phyloP scores from a whole-genome alignment of 805 yeast genomes.

The Wickerhamomyces silvicola region DNA sequence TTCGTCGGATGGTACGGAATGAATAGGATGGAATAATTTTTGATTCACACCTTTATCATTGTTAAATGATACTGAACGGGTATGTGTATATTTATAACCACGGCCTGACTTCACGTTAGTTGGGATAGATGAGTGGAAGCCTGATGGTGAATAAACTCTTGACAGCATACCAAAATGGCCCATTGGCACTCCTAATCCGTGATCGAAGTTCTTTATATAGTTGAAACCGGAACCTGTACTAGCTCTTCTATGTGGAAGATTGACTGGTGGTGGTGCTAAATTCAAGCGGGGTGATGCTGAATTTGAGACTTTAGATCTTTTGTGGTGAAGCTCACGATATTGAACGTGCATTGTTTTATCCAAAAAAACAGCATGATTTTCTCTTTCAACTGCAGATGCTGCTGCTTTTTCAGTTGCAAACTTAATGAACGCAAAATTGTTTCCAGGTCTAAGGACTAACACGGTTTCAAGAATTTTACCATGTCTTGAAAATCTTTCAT shows the following conservation, averaged over 20 bases:
- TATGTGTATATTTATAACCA: not conserved
- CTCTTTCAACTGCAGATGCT: constrained; percentile 80
- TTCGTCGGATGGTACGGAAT: no score
- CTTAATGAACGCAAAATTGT: constrained; percentile 67
- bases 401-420: constrained; percentile 65
- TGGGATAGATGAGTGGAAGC: not conserved
- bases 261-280: constrained; percentile 80
- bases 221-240: constrained; percentile 23
- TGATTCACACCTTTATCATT: not conserved
- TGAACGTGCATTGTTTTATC: constrained; percentile 81
- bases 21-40: not conserved
- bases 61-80: not conserved
- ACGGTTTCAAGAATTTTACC: constrained; percentile 57
- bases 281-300: constrained; percentile 33
- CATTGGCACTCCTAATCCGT: not conserved
- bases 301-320: constrained; percentile 14
- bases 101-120: no score
- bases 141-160: constrained; percentile 2
- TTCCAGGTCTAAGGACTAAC: constrained; percentile 44
- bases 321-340: constrained; percentile 53
- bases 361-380: constrained; percentile 71
- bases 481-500: constrained; percentile 55
- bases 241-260: constrained; percentile 42
- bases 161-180: constrained; percentile 2
- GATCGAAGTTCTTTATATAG: not conserved